Base-by-base conservation (phyloP, 306 rosid genomes). In the Fragaria iinumae region DNA sequence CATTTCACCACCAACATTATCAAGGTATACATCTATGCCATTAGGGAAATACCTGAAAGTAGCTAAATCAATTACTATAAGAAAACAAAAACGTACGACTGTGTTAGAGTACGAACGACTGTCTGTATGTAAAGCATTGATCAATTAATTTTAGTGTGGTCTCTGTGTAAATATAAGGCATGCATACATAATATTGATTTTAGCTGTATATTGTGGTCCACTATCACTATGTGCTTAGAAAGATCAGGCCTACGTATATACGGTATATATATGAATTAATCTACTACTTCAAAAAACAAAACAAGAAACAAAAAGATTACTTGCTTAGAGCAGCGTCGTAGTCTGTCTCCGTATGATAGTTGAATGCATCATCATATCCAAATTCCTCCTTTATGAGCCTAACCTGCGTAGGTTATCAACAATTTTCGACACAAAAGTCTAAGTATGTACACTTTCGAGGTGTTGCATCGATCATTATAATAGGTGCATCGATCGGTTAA, bases 331-430 rank as follows among this genome's bases (percentile, higher is more conserved):
- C 89, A 5, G 87, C 90, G 57, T 88, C 89, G 71, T 62, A 81
- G 75, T 90, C 88, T 44, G 86, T 32, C 78, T 90, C 90, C 43
- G 41, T 80, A 1, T 90, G 85, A 86, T 90, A 90, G 78, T 88
- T 85, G 84, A 90, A 90, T 70, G 89, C 95, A 12, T 88, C 95
- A 21, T 90, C 95, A 74, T 83, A 90, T 43, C 95, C 92, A 68
- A 90, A 88, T 73, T 88, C 89, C 71, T 90, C 90, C 83, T 84
- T 90, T 3, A 90, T 69, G 18, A 89, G 88, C 69, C 67, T 60
- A 39, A 53, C 13, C 34, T 21, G 27, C n/a, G 23, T 2, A 41
- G 44, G 41, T 13, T 1, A 74, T 36, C 20, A 27, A 23, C 65
- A 57, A 23, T 8, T 23, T 21, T 21, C 2, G 62, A 12, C 52